Conservation (phyloP, 31 red algal genomes). For the Odonthalia washingtoniensis region DNA sequence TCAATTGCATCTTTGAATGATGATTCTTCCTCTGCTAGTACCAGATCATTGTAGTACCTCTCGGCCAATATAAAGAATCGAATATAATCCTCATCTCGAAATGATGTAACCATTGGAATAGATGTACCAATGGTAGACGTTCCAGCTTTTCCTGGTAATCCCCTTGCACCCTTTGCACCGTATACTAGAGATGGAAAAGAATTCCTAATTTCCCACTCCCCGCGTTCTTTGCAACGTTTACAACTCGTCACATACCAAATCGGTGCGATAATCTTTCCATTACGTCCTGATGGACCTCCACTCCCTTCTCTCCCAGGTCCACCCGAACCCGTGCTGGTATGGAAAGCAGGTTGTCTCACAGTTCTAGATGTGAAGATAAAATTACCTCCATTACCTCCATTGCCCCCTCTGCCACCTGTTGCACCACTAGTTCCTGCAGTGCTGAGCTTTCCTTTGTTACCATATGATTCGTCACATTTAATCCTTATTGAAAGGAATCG, state of each 20-base stretch:
- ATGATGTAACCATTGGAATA: too few relatives aligned
- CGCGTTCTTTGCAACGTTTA: background rate
- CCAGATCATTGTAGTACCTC: too few relatives aligned
- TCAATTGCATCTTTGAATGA: too few relatives aligned
- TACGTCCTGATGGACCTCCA: background rate
- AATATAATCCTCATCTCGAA: too few relatives aligned
- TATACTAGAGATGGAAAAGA: background rate
- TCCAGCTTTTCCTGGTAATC: background rate
- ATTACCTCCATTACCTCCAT: background rate
- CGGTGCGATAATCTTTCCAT: background rate
- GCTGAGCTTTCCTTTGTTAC: background rate
- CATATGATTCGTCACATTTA: background rate
- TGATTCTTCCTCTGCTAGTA: too few relatives aligned
- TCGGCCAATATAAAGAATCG: too few relatives aligned
- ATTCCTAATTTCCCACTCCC: background rate
- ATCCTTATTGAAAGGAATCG: background rate
- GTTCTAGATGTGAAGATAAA: background rate
- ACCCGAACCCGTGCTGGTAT: background rate
- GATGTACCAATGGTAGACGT: background rate
- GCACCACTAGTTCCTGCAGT: background rate
- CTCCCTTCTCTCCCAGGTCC: background rate
- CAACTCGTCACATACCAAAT: conserved; percentile 1
- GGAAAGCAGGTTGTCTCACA: too few relatives aligned
- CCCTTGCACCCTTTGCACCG: background rate
- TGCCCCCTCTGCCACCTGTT: background rate